Base-by-base conservation (phyloP, 2,329 filamentous ascomycete genomes). In the Blastomyces silverae region DNA sequence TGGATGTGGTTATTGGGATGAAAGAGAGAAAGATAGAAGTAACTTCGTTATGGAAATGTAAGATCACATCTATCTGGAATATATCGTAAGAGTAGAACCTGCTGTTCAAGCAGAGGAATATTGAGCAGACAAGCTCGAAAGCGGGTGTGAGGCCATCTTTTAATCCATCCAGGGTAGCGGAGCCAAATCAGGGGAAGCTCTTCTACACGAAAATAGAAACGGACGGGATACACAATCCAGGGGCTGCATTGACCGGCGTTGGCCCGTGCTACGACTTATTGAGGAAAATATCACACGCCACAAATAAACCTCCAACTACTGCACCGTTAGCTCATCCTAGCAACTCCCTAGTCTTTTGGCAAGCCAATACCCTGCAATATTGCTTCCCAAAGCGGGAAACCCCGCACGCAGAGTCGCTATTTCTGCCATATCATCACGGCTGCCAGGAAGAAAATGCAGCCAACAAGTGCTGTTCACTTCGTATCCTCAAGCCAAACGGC, bases 1-100 rank as follows among this genome's bases (percentile, higher is more conserved):
- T 71, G 63, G 22, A 46, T 10, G n/a, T 39, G 46, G 20, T 17
- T n/a, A 39, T 17, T 59, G 13, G 22, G 42, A 39, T 6, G 10
- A 37, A 44, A 44, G 37, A 15, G 7, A 37, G 17, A 10, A 22
- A 17, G 0, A 25, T 0, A 28, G 13, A 22, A 22, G 7, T 58
- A 58, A 37, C 4, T 37, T 42, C 34, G 22, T 42, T 17, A 20
- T 20, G 15, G 42, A 20, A 11, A 20, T 59, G 53, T 20, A 8
- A 55, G 52, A 13, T 55, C 28, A 55, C 52, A 56, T 1, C 53
- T 56, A 56, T 13, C 8, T 10, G 31, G 15, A 17, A 37, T n/a
- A 20, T 17, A 17, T 53, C 15, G 4, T 28, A 22, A 34, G 28
- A 5, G 7, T 20, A 20, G 6, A 37, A n/a, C 13, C 1, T 17